Base-by-base conservation (phyloP, 768 basidiomycete species). In the Pisolithus marmoratus region DNA sequence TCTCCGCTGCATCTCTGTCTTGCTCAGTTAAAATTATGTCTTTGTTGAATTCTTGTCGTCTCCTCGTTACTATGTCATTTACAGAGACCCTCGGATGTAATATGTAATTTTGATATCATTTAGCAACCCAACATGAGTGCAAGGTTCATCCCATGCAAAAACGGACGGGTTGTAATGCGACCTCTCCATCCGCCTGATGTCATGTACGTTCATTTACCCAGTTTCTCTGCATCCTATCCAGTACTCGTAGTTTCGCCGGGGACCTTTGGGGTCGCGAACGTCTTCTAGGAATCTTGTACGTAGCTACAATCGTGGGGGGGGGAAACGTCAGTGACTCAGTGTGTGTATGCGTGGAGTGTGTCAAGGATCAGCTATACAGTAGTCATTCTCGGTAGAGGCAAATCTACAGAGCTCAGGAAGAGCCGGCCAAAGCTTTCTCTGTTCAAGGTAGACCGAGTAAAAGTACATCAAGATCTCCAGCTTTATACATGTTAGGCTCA, bases 211-310 rank as follows among this genome's bases (percentile, higher is more conserved):
- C 70, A 7, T 59, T 68, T 1, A 85, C 86, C 91, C 92, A 97
- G 50, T 82, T 82, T 59, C 86, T 80, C 90, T 92, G 92, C 83
- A 95, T 92, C 63, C 90, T 71, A 46, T 92, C 82, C 5, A 95
- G 73, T 2, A 94, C 85, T 43, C 76, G 70, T 63, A 90, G 63
- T 70, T 94, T 93, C 60, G 88, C 89, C 44, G 63, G 55, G 87
- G 83, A 60, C 91, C 81, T 66, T 94, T 92, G 48, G 96, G 65
- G 66, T 92, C 85, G 27, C 76, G 73, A 1, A 96, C 79, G 60
- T 98, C 94, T 49, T 89, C 85, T 56, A 98, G 67, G 67, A 96
- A 95, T 1, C 84, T 85, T 52, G 85, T 80, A 15, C 81, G 77
- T 17, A 87, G 70, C 24, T 78, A 74, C 36, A 86, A 87, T 48